Evolutionary conservation across 2,329 filamentous ascomycete genomes (phyloP).

Genomic region (Mollisiaceae sp.): DNA sequence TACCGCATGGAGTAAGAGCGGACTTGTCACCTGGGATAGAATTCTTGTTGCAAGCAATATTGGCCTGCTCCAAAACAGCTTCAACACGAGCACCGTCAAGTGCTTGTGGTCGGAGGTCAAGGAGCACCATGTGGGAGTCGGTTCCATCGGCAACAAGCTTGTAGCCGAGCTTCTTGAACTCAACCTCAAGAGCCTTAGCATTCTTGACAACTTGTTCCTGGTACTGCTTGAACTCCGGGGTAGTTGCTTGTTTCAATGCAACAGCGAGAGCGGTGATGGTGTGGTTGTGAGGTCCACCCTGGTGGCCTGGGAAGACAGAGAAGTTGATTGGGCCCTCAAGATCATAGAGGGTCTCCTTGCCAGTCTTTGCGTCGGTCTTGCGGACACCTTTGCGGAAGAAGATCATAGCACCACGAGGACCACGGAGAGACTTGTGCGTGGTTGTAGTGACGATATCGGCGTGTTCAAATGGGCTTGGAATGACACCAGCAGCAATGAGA

Average conservation of each 20-base stretch:
- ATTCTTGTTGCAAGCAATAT: conserved; percentile 99
- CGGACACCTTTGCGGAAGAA: conserved; percentile 99
- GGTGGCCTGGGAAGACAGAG: conserved; percentile 98
- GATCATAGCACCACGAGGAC: conserved; percentile 98
- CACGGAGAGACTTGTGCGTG: conserved; percentile 98
- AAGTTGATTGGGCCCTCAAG: conserved; percentile 97
- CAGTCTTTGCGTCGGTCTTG: conserved; percentile 86
- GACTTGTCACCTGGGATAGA: conserved; percentile 97
- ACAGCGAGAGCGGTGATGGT: conserved; percentile 97
- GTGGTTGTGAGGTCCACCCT: conserved; percentile 99
- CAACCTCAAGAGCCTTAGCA: conserved; percentile 86
- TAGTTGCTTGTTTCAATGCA: conserved; percentile 90
- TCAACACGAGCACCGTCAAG: conserved; percentile 96
- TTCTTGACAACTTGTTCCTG: conserved; percentile 92
- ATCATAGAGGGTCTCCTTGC: conserved; percentile 89
- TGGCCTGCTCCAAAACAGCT: conserved; percentile 94
- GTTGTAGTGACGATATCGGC: conserved; percentile 98
- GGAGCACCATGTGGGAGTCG: conserved; percentile 95
- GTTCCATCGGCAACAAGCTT: conserved; percentile 95
- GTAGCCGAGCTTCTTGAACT: conserved; percentile 86
- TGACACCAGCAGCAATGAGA: conserved; percentile 89
- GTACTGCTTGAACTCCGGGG: conserved; percentile 90
- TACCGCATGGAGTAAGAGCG: conserved; percentile 89
- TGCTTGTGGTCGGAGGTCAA: conserved; percentile 86
- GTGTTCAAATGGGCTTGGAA: conserved; percentile 89